phyloP scores from a whole-genome alignment of 106 monocot species.

The Ottelia alismoides region DNA sequence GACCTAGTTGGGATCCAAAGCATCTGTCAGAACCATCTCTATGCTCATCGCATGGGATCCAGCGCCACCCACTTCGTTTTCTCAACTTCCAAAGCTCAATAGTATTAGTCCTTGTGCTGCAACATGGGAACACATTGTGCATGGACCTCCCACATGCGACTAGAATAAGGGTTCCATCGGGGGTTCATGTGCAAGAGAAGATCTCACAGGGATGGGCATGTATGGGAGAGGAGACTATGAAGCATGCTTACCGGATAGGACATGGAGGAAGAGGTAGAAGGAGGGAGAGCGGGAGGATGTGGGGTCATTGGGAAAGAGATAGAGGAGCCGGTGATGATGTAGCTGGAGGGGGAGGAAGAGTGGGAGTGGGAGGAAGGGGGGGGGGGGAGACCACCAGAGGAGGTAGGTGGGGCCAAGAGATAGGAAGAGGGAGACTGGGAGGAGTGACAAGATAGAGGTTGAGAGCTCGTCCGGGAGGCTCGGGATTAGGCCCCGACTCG shows the following conservation, averaged over 20 bases:
- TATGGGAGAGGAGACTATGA: constrained; percentile 35
- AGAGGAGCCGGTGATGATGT: constrained; percentile 32
- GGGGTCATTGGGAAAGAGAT: constrained; percentile 60
- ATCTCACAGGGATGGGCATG: constrained; percentile 53
- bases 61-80: constrained; percentile 30
- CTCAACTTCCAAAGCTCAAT: constrained; percentile 30
- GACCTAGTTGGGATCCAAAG: too few relatives aligned
- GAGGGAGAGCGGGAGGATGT: constrained; percentile 43
- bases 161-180: constrained; percentile 14
- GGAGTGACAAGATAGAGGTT: constrained; percentile 42
- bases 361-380: too few relatives aligned
- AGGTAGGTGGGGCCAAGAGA: too few relatives aligned
- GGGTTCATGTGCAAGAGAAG: constrained; percentile 42
- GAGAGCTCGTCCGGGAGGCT: constrained; percentile 71
- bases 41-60: constrained; percentile 24
- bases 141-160: constrained; percentile 85
- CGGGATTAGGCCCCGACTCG: too few relatives aligned
- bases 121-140: constrained; percentile 52
- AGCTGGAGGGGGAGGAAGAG: too few relatives aligned
- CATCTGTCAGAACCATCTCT: too few relatives aligned
- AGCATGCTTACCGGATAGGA: too few relatives aligned
- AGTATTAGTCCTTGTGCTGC: constrained; percentile 42
- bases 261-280: too few relatives aligned
- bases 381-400: too few relatives aligned
- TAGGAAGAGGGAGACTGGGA: constrained; percentile 50